Base-by-base conservation (phyloP, 768 basidiomycete species). In the Crucibulum laeve region DNA sequence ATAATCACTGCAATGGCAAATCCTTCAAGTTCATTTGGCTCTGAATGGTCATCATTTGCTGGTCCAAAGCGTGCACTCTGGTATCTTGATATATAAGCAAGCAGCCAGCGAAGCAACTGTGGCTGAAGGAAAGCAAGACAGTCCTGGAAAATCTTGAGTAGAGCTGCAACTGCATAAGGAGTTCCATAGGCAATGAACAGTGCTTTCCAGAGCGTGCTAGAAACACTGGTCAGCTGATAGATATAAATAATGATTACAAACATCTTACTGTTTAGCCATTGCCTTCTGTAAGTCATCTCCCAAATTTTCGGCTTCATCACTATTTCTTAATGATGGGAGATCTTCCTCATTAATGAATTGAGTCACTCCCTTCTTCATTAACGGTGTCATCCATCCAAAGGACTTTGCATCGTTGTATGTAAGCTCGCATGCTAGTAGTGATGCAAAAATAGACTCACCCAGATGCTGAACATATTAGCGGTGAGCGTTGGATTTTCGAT, bases 311-410 rank as follows among this genome's bases (percentile, higher is more conserved):
- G 91, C 82, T 51, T 85, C 80, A 54, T 96, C 90, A 6, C 64
- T 55, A 0, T 81, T 67, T 19, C 79, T 66, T 19, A 96, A 69
- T 0, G 81, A 74, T 33, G 91, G 91, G 18, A 97, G 74, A 55
- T 98, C 95, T 22, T 84, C 76, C 58, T 95, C 91, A 1, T 85
- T 86, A 45, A 97, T 82, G 57, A 76, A 81, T 42, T 77, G 64
- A 4, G 64, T 59, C 0, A 75, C 72, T 23, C 87, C 87, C 54
- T 82, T 83, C 52, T 68, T 72, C 80, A 93, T 76, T 14, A 92
- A 74, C 0, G 76, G 76, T 1, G 88, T 90, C 70, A 97, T 77
- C 92, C 92, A 98, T 0, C 70, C 65, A 57, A 97, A 98, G 1
- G 81, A 83, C 77, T 77, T 24, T 7, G 42, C 11, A 28, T 4